Conservation (phyloP, 1,284 basidiomycete genomes). For the Exobasidium rhododendri region DNA sequence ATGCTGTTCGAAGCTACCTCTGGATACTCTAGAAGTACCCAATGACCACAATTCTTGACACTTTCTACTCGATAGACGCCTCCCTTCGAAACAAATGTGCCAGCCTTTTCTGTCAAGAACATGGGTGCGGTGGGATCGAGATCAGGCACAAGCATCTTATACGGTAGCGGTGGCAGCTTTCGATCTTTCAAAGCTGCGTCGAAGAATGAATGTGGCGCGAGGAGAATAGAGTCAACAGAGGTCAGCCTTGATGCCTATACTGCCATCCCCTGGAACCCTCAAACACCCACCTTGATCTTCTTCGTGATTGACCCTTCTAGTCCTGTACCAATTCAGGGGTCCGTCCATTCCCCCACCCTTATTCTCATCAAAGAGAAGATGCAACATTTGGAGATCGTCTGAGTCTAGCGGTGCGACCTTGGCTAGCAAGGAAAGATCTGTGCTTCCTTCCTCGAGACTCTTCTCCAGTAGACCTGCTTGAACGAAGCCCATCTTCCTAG, state of each 20-base stretch:
- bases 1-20: slow-evolving; percentile 2
- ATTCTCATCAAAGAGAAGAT: slow-evolving; percentile 26
- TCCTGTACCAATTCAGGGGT: slow-evolving; percentile 43
- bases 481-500: slow-evolving; percentile 8
- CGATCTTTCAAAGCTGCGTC: neutral
- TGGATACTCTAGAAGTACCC: slow-evolving; percentile 11
- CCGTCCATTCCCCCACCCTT: slow-evolving; percentile 40
- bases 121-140: slow-evolving; percentile 6
- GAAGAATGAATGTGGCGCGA: neutral
- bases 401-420: slow-evolving; percentile 10
- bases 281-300: slow-evolving; percentile 26
- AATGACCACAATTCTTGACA: slow-evolving; percentile 6
- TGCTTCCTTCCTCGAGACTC: slow-evolving; percentile 1
- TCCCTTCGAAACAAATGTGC: slow-evolving; percentile 1
- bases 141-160: slow-evolving; percentile 8
- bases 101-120: neutral
- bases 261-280: neutral
- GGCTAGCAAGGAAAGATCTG: neutral
- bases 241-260: neutral
- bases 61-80: neutral
- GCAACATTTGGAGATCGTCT: slow-evolving; percentile 24
- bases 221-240: no score
- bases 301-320: slow-evolving; percentile 34
- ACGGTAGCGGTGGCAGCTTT: slow-evolving; percentile 1
- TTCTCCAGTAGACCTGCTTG: slow-evolving; percentile 30